Evolutionary conservation across 305 asterid species (phyloP).

Genomic region (Galium porrigens): DNA sequence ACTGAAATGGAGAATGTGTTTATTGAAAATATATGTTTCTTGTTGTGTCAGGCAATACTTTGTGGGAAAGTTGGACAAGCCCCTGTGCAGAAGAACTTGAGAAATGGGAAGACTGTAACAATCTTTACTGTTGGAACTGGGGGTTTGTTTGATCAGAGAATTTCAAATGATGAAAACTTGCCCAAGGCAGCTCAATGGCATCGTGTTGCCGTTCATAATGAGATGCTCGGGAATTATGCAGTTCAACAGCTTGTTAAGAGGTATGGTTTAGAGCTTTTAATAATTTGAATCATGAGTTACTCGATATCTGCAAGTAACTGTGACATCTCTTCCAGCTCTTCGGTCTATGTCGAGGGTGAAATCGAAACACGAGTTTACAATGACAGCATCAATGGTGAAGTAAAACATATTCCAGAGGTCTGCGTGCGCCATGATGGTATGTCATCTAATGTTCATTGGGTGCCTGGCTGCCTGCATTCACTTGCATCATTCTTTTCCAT

Average conservation of each 20-base stretch:
- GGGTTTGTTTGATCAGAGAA: constrained; percentile 83
- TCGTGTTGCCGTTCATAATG: constrained; percentile 84
- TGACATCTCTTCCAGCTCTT: constrained; percentile 49
- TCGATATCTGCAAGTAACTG: constrained; percentile 19
- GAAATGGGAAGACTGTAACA: constrained; percentile 71
- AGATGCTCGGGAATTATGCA: constrained; percentile 68
- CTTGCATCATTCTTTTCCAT: neutral
- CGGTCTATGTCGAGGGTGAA: constrained; percentile 89
- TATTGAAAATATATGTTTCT: neutral
- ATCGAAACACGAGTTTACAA: constrained; percentile 90
- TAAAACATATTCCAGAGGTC: constrained; percentile 81
- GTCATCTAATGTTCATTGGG: constrained; percentile 3
- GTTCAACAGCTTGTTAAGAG: constrained; percentile 72
- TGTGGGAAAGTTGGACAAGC: constrained; percentile 86
- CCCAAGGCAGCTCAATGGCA: constrained; percentile 93
- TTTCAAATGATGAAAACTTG: constrained; percentile 31
- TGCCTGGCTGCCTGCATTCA: neutral
- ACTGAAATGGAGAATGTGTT: neutral
- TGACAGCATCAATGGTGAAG: constrained; percentile 71
- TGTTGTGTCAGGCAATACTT: constrained; percentile 49
- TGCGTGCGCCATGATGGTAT: constrained; percentile 90
- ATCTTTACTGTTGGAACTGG: constrained; percentile 87
- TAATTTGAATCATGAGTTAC: neutral
- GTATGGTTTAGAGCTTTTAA: constrained; percentile 24
- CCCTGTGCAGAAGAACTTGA: constrained; percentile 78